These are phyloP conservation scores for Yarrowia phangngaensis DNA, from an alignment of 805 yeast species.

Conservation along the genomic window DNA sequence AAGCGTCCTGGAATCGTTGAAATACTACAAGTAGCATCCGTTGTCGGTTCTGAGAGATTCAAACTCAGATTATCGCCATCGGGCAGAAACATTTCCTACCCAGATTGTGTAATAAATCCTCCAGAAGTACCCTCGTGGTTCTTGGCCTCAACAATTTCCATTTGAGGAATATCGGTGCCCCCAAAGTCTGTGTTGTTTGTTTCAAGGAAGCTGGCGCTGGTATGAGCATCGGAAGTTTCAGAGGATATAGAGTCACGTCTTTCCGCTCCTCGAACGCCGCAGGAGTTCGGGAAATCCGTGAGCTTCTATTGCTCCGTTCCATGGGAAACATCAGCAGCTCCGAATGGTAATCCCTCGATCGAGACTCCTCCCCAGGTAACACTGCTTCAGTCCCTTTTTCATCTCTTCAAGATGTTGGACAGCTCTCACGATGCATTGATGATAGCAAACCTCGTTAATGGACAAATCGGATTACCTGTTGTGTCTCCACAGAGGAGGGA, in stretches of 20 bases:
- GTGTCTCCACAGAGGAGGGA: too few relatives aligned
- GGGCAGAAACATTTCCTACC: slow-evolving; percentile 57
- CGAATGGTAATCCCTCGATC: too few relatives aligned
- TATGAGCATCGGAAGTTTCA: slow-evolving; percentile 6
- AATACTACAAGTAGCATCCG: slow-evolving; percentile 68
- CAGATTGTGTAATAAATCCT: slow-evolving; percentile 78
- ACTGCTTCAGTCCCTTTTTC: too few relatives aligned
- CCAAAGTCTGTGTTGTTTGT: slow-evolving; percentile 10
- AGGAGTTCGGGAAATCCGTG: too few relatives aligned
- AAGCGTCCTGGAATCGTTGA: slow-evolving; percentile 78
- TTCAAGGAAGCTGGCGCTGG: slow-evolving; percentile 11
- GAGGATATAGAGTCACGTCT: slow-evolving; percentile 21
- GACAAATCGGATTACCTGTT: too few relatives aligned
- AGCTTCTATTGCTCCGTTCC: too few relatives aligned
- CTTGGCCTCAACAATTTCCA: slow-evolving; percentile 66
- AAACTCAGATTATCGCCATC: slow-evolving; percentile 89
- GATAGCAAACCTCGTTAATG: too few relatives aligned
- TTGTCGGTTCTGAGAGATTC: slow-evolving; percentile 74
- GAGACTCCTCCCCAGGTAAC: too few relatives aligned
- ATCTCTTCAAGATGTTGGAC: too few relatives aligned
- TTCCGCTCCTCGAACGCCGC: too few relatives aligned
- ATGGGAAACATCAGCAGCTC: too few relatives aligned
- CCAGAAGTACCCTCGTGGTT: slow-evolving; percentile 73
- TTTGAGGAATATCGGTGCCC: slow-evolving; percentile 34
- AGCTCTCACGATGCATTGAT: too few relatives aligned